Base-by-base conservation (phyloP, 768 basidiomycete species). In the Kwoniella mangroviensis region DNA sequence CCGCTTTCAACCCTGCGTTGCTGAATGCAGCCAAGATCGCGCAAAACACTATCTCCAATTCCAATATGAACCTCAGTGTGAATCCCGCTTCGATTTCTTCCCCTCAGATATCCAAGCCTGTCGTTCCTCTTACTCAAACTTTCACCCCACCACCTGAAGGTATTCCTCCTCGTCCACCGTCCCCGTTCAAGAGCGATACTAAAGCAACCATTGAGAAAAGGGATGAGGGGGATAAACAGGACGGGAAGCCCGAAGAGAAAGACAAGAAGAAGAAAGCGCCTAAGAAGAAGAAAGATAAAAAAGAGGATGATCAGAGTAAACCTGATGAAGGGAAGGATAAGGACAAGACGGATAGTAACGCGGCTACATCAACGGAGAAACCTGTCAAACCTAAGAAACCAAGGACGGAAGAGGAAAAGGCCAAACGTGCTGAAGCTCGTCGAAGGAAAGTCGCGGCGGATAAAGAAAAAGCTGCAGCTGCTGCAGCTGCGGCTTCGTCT, bases 391-490 rank as follows among this genome's bases (percentile, higher is more conserved):
- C 67, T 17, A 71, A 72, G 60, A 61, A 67, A 34, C 58, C 65
- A 21, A 53, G 63, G 26, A 59, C 71, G 22, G 63, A 72, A 63
- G 66, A 72, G 45, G 61, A 63, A 34, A 72, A 72, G 49, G 61
- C 52, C 21, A 60, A 58, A 55, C 41, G 59, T 19, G 67, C 67
- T 41, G 65, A 66, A 40, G 56, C 65, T 41, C 54, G 65, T 17
- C 67, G 67, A 9, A 60, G 42, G 59, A 68, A 68, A 21, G 40
- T 56, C 13, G 65, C 67, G 3, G 67, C 59, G 26, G 59, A 62
- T 11, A 41, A 24, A 59, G 61, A 62, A 56, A 60, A 69, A 45
- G 63, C 56, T 63, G 63, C 63, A n/a, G 43, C 60, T 10, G 56
- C 26, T n/a, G 58, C 58, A 3, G 57, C 66, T 34, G 56, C 56